A percentile compares a stretch with the other conserved stretches of the same genome.
These are phyloP conservation scores for Pelargonium nanum DNA, from an alignment of 345 rosid species.

Conservation along the genomic window DNA sequence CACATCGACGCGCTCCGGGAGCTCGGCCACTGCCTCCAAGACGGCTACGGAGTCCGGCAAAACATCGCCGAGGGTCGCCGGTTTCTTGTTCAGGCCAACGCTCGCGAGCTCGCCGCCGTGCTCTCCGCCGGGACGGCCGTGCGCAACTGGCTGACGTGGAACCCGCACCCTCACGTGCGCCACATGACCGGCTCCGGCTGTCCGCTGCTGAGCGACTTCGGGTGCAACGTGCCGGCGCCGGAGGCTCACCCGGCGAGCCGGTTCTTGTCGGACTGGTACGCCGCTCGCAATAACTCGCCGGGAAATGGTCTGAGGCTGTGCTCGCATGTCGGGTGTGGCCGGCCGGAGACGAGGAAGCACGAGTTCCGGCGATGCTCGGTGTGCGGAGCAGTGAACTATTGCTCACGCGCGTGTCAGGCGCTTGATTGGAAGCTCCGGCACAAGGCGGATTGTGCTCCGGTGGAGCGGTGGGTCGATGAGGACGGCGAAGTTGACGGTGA, in stretches of 20 bases:
- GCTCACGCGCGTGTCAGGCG: slow-evolving; percentile 96
- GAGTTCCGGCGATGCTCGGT: slow-evolving; percentile 93
- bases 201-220: slow-evolving; percentile 73
- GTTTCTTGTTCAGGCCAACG: slow-evolving; percentile 91
- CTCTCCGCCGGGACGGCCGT: slow-evolving; percentile 27
- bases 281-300: slow-evolving; percentile 20
- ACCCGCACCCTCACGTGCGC: slow-evolving; percentile 22
- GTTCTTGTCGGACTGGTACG: slow-evolving; percentile 77
- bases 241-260: slow-evolving; percentile 67
- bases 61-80: slow-evolving; percentile 77
- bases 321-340: slow-evolving; percentile 75
- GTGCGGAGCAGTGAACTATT: slow-evolving; percentile 85
- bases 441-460: slow-evolving; percentile 64
- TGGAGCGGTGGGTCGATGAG: slow-evolving; percentile 50
- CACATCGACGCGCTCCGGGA: slow-evolving; percentile 90
- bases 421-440: slow-evolving; percentile 93
- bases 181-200: slow-evolving; percentile 34
- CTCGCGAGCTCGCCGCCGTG: slow-evolving; percentile 72
- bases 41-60: slow-evolving; percentile 92
- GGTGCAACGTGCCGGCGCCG: slow-evolving; percentile 85
- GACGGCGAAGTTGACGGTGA: slow-evolving; percentile 40
- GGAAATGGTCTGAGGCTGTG: slow-evolving; percentile 62
- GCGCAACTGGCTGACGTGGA: slow-evolving; percentile 48
- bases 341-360: slow-evolving; percentile 85
- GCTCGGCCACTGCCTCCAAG: slow-evolving; percentile 96